Base-by-base conservation (phyloP, 768 basidiomycete species). In the Dentipellis fragilis region DNA sequence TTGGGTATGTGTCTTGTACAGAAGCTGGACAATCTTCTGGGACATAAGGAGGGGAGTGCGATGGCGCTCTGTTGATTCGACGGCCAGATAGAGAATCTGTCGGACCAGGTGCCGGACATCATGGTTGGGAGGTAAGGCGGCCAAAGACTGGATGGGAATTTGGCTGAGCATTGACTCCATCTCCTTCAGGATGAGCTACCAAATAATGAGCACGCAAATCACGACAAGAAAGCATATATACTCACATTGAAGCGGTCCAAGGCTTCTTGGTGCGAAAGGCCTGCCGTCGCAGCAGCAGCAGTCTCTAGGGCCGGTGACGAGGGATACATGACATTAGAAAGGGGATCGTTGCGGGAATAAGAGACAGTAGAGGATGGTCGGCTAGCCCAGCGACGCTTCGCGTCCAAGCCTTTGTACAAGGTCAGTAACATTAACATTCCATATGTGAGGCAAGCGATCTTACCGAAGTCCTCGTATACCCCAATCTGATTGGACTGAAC, bases 401-500 rank as follows among this genome's bases (percentile, higher is more conserved):
- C 58, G 59, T 87, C 48, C 19, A 34, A 50, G 11, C 8, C 12
- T 39, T 12, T 23, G 29, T 23, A 10, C 17, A 14, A 17, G 12
- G 19, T 19, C 23, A 29, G 22, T 3, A 47, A 21, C 22, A 48
- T 40, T n/a, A n/a, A n/a, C n/a, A n/a, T 19, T 14, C 36, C 50
- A 36, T 51, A 53, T 21, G 9, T 52, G 17, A 68, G 71, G 62
- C 29, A 29, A 6, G 29, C 29, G 3, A 6, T 6, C 29, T 29
- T 64, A 82, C 92, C 86, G 61, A 99, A 98, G 66, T 99, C 96
- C 62, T 97, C 93, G 70, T 99, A 99, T 10, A 99, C 93, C 49
- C 81, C 80, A 37, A 84, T 71, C 69, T 99, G 96, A 60, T 84
- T 81, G 17, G 79, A 73, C 59, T 90, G 86, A 10, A 99, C 73